Conservation (phyloP, 2,329 filamentous ascomycete species). For the Ophidiomyces ophidiicola region DNA sequence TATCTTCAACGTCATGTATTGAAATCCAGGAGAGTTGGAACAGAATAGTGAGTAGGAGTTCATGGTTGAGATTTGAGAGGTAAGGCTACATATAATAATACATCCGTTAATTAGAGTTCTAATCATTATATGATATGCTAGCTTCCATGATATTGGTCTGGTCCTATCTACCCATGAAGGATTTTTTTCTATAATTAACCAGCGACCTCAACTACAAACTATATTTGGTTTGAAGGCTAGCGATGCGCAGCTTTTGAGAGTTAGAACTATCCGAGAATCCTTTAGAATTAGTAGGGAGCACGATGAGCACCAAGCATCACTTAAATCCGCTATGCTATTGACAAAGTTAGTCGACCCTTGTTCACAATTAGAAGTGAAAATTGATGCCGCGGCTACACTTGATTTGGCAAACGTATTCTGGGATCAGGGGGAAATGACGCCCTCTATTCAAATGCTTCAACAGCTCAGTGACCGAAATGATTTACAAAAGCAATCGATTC, state of each 20-base stretch:
- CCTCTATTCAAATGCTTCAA: constrained; percentile 81
- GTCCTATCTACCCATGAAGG: constrained; percentile 75
- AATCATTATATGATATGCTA: constrained; percentile 16
- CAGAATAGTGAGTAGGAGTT: constrained; percentile 52
- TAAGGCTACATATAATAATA: constrained; percentile 28
- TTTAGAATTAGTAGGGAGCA: constrained; percentile 68
- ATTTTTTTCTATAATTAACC: constrained; percentile 64
- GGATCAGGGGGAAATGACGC: constrained; percentile 82
- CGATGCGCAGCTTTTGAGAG: constrained; percentile 58
- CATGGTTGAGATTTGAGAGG: constrained; percentile 76
- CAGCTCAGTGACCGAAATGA: constrained; percentile 52
- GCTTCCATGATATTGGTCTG: constrained; percentile 55
- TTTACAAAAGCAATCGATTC: constrained; percentile 56
- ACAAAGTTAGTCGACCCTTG: constrained; percentile 62
- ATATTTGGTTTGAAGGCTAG: constrained; percentile 49
- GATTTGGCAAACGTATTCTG: constrained; percentile 84
- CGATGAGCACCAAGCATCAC: constrained; percentile 68
- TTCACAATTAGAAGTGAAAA: constrained; percentile 55
- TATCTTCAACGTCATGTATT: constrained; percentile 47
- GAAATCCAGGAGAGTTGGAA: constrained; percentile 52
- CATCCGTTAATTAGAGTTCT: background rate
- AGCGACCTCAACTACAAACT: constrained; percentile 51
- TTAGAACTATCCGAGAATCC: constrained; percentile 62
- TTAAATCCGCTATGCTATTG: constrained; percentile 76
- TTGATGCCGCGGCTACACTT: constrained; percentile 64